These are phyloP conservation scores for Penicillium taxi DNA, from an alignment of 495 filamentous ascomycete species.

Conservation along the genomic window DNA sequence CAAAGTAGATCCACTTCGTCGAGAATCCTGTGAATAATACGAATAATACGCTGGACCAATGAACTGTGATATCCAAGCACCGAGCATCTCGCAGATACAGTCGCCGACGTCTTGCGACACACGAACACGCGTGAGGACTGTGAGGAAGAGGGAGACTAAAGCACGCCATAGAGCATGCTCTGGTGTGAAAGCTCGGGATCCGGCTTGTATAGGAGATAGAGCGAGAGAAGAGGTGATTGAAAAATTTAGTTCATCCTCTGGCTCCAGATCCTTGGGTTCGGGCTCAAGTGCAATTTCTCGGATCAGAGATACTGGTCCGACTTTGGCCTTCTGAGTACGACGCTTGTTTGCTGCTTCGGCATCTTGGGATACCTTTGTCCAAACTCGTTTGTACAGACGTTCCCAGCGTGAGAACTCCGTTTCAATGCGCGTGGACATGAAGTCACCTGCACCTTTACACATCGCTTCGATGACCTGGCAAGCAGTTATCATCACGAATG, in stretches of 20 bases:
- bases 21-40: slow-evolving; percentile 1
- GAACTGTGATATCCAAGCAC: slow-evolving; percentile 32
- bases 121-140: slow-evolving; percentile 31
- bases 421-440: slow-evolving; percentile 63
- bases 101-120: slow-evolving; percentile 31
- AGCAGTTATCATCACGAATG: slow-evolving; percentile 63
- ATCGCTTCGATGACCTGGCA: slow-evolving; percentile 56
- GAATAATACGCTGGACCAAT: slow-evolving; percentile 32
- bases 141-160: slow-evolving; percentile 34
- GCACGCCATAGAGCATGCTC: slow-evolving; percentile 33
- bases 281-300: background rate
- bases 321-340: slow-evolving; percentile 17
- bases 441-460: slow-evolving; percentile 61
- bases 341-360: slow-evolving; percentile 27
- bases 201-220: slow-evolving; percentile 13
- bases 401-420: slow-evolving; percentile 56
- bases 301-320: slow-evolving; percentile 1
- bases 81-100: slow-evolving; percentile 32
- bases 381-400: slow-evolving; percentile 35
- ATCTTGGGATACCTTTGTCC: slow-evolving; percentile 33
- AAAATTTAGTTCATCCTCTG: slow-evolving; percentile 1
- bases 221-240: slow-evolving; percentile 17
- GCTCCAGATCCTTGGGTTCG: too few relatives aligned
- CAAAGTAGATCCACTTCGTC: background rate
- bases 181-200: slow-evolving; percentile 30